Evolutionary conservation across 2,329 filamentous ascomycete species (phyloP).

Genomic region (Salinomyces thailandicus): DNA sequence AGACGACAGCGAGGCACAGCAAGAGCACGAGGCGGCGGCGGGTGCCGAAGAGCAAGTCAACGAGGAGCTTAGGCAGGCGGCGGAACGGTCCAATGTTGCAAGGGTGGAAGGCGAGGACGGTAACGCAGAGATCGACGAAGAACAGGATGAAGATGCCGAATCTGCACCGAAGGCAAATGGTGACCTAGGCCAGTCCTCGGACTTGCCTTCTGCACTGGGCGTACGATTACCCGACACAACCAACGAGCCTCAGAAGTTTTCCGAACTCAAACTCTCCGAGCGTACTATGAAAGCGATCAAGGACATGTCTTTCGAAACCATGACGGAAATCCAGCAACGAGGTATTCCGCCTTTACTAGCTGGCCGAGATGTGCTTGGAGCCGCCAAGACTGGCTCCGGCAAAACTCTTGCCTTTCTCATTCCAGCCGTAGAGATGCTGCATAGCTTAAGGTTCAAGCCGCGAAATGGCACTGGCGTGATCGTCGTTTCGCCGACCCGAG

Average conservation of each 20-base stretch:
- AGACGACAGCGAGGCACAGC: constrained; percentile 2
- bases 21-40: constrained; percentile 11
- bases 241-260: constrained; percentile 58
- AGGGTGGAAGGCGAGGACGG: constrained; percentile 19
- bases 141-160: constrained; percentile 16
- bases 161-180: constrained; percentile 2
- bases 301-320: constrained; percentile 86
- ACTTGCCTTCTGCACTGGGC: constrained; percentile 45
- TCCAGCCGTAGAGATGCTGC: constrained; percentile 86
- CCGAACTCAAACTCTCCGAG: constrained; percentile 73
- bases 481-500: constrained; percentile 83
- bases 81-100: constrained; percentile 9
- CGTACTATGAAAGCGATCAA: constrained; percentile 80
- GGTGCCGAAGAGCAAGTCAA: constrained; percentile 21
- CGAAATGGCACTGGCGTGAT: constrained; percentile 86
- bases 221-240: constrained; percentile 50
- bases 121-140: constrained; percentile 27
- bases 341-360: constrained; percentile 81
- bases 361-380: constrained; percentile 84
- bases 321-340: constrained; percentile 89
- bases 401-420: constrained; percentile 95
- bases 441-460: constrained; percentile 84
- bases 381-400: constrained; percentile 90
- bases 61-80: constrained; percentile 19
- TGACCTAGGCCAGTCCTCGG: constrained; percentile 31